Conservation (phyloP, 2,329 filamentous ascomycete genomes). For the Sporothrix humicola region DNA sequence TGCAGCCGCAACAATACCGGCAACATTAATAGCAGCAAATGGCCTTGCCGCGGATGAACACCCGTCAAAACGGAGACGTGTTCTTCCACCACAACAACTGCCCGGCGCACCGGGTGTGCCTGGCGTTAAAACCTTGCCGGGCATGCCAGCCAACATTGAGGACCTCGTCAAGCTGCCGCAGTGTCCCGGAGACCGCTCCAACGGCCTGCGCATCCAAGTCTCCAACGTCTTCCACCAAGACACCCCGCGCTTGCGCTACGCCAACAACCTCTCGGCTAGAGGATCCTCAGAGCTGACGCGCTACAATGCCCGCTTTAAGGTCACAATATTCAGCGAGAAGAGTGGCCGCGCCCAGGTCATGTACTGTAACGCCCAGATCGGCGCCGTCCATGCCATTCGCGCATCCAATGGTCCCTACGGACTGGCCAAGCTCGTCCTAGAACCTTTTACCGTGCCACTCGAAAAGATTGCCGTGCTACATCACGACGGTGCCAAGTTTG, state of each 20-base stretch:
- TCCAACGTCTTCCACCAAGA: slow-evolving; percentile 60
- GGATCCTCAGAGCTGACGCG: slow-evolving; percentile 46
- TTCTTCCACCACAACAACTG: slow-evolving; percentile 40
- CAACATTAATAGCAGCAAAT: neutral
- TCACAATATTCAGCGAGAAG: slow-evolving; percentile 49
- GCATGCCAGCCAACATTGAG: slow-evolving; percentile 37
- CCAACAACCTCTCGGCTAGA: slow-evolving; percentile 45
- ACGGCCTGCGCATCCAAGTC: slow-evolving; percentile 58
- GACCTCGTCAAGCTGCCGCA: slow-evolving; percentile 38
- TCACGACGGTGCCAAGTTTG: slow-evolving; percentile 54
- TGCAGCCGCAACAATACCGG: slow-evolving; percentile 37
- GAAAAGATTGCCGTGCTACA: slow-evolving; percentile 58
- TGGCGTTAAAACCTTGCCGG: slow-evolving; percentile 32
- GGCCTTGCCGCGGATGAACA: slow-evolving; percentile 46
- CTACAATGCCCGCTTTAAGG: slow-evolving; percentile 51
- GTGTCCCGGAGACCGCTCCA: slow-evolving; percentile 36
- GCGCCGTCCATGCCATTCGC: slow-evolving; percentile 58
- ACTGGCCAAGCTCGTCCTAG: slow-evolving; percentile 56
- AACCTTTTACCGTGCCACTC: slow-evolving; percentile 59
- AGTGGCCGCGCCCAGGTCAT: slow-evolving; percentile 51
- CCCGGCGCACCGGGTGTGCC: slow-evolving; percentile 25
- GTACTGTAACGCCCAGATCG: slow-evolving; percentile 61
- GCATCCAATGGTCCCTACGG: slow-evolving; percentile 54
- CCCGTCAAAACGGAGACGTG: slow-evolving; percentile 58
- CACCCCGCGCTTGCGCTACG: slow-evolving; percentile 48